phyloP scores from a whole-genome alignment of 371 early-diverging fungal species.

The Mortierella sp. region DNA sequence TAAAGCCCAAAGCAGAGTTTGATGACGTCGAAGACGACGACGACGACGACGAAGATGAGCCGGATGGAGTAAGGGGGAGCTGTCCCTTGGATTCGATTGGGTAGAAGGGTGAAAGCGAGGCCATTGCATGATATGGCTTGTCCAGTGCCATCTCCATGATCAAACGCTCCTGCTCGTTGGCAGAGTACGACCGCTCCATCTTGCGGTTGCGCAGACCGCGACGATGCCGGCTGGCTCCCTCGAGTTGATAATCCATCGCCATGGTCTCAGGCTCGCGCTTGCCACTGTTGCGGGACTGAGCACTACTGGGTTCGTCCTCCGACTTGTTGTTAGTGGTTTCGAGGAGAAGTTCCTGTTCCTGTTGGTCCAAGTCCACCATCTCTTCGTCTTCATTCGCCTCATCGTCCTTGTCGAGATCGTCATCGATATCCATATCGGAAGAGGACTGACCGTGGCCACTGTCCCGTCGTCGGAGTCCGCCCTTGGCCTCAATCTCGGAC shows the following conservation, averaged over 20 bases:
- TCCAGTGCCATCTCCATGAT: slow-evolving; percentile 53
- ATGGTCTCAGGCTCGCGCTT: slow-evolving; percentile 33
- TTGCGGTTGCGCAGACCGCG: slow-evolving; percentile 30
- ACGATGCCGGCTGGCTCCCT: slow-evolving; percentile 14
- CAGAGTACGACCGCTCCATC: slow-evolving; percentile 31
- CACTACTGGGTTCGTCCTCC: not conserved
- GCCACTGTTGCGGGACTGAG: not conserved
- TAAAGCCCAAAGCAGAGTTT: not conserved
- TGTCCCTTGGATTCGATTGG: slow-evolving; percentile 17
- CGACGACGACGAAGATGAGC: slow-evolving; percentile 11
- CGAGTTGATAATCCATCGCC: slow-evolving; percentile 37
- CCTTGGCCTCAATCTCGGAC: slow-evolving; percentile 48
- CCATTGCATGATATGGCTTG: slow-evolving; percentile 23
- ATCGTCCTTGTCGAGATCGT: slow-evolving; percentile 30
- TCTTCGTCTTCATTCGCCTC: slow-evolving; percentile 24
- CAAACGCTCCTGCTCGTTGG: slow-evolving; percentile 26
- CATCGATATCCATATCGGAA: slow-evolving; percentile 52
- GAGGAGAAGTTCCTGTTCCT: not conserved
- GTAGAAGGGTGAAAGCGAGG: slow-evolving; percentile 23
- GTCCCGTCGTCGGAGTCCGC: slow-evolving; percentile 51
- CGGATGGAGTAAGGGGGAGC: not conserved
- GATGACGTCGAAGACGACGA: not conserved
- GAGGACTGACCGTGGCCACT: slow-evolving; percentile 52
- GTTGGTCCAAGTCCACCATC: slow-evolving; percentile 10
- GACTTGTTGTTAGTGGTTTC: not conserved